Evolutionary conservation across 495 filamentous ascomycete species (phyloP).

Genomic region (Neurospora sp.): DNA sequence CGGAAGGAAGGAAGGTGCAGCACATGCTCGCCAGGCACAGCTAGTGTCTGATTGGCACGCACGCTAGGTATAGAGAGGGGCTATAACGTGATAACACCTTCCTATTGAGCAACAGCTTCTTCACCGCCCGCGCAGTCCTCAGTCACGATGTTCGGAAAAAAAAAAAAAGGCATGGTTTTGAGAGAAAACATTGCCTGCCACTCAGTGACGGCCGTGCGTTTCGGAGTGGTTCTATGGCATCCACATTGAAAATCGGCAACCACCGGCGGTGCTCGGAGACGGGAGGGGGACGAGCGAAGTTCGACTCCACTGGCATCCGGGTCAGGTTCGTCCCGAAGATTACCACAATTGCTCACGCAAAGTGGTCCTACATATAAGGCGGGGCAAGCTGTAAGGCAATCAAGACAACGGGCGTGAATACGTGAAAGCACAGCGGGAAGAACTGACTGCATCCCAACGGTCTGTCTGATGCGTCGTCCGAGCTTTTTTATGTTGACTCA

Average conservation of each 20-base stretch:
- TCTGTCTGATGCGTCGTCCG: background rate
- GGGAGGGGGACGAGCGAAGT: background rate
- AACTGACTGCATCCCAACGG: background rate
- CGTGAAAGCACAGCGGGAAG: background rate
- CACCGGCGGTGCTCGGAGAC: background rate
- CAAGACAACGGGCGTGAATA: background rate
- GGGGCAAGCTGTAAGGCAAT: background rate
- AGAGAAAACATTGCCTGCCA: background rate
- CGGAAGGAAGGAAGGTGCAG: background rate
- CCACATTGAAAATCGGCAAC: background rate
- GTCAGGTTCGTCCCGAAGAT: background rate
- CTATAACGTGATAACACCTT: background rate
- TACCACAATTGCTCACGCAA: background rate
- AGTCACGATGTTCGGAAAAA: background rate
- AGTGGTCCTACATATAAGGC: background rate
- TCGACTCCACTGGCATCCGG: background rate
- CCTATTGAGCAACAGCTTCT: background rate
- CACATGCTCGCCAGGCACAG: background rate
- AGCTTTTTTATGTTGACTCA: background rate
- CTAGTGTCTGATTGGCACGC: background rate
- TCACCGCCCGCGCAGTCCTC: background rate
- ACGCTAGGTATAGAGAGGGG: background rate
- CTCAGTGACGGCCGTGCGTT: background rate
- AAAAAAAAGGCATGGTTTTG: background rate
- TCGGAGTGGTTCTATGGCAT: background rate